Conservation (phyloP, 2,329 filamentous ascomycete genomes). For the Cyclaneusma minus region DNA sequence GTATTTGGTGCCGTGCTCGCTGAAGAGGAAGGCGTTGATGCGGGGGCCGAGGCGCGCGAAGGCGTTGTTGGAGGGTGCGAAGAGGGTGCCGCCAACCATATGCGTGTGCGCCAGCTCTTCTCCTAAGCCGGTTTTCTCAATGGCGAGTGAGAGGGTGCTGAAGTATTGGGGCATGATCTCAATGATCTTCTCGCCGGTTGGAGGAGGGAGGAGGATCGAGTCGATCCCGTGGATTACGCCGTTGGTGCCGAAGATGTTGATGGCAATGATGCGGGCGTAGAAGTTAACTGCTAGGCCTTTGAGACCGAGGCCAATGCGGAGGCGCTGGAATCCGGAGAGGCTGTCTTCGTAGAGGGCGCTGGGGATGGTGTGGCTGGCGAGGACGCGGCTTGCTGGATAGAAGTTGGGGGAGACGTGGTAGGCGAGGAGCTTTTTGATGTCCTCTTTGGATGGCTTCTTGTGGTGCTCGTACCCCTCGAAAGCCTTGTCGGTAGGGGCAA, state of each 20-base stretch:
- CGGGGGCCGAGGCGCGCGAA: conserved; percentile 57
- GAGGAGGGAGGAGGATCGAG: conserved; percentile 62
- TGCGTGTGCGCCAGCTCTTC: conserved; percentile 38
- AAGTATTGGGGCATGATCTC: conserved; percentile 52
- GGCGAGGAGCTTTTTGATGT: conserved; percentile 49
- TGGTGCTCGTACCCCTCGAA: conserved; percentile 44
- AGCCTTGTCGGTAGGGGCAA: conserved; percentile 63
- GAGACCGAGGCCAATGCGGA: conserved; percentile 49
- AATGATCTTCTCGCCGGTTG: conserved; percentile 47
- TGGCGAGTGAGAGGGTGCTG: conserved; percentile 62
- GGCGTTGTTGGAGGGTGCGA: conserved; percentile 70
- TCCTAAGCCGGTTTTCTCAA: conserved; percentile 58
- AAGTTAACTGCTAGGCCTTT: conserved; percentile 61
- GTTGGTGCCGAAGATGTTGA: conserved; percentile 61
- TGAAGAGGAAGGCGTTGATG: conserved; percentile 76
- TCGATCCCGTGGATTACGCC: conserved; percentile 70
- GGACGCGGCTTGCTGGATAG: conserved; percentile 50
- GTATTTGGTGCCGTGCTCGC: conserved; percentile 58
- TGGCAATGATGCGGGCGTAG: conserved; percentile 52
- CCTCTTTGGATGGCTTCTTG: conserved; percentile 51
- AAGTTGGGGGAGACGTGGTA: conserved; percentile 63
- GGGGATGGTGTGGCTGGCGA: conserved; percentile 59
- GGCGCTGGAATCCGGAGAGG: conserved; percentile 55
- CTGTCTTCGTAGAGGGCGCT: conserved; percentile 42
- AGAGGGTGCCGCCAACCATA: conserved; percentile 55